phyloP scores from a whole-genome alignment of 2,329 filamentous ascomycete genomes.

The Onygenales sp. region DNA sequence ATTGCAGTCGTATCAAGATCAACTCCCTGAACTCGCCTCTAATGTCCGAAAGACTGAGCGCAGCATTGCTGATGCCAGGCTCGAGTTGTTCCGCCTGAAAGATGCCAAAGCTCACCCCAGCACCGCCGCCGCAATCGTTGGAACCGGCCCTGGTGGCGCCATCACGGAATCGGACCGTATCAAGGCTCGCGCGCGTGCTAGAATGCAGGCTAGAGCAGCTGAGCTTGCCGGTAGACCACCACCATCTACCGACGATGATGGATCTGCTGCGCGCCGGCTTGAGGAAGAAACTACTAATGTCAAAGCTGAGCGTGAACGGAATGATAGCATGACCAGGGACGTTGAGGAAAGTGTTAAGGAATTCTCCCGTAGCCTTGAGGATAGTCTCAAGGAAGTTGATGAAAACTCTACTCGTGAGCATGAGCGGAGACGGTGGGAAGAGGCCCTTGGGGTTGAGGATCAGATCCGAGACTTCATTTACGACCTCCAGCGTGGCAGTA shows the following conservation, averaged over 20 bases:
- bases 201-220: constrained; percentile 97
- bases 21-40: constrained; percentile 83
- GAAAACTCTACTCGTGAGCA: constrained; percentile 73
- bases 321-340: constrained; percentile 92
- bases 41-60: constrained; percentile 85
- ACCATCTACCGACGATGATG: constrained; percentile 58
- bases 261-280: constrained; percentile 70
- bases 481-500: constrained; percentile 79
- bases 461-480: constrained; percentile 97
- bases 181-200: constrained; percentile 89
- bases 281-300: constrained; percentile 80
- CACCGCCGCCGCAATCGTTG: constrained; percentile 71
- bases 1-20: constrained; percentile 78
- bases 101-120: constrained; percentile 87
- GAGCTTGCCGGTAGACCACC: constrained; percentile 79
- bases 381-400: constrained; percentile 72
- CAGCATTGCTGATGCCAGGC: constrained; percentile 78
- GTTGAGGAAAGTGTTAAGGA: constrained; percentile 93
- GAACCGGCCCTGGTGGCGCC: constrained; percentile 80
- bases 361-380: constrained; percentile 75
- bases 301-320: constrained; percentile 78
- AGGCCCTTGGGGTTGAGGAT: constrained; percentile 90
- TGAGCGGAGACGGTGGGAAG: constrained; percentile 89
- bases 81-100: constrained; percentile 86
- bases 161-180: constrained; percentile 90